Evolutionary conservation across 331 rosid species (phyloP).

Genomic region (Dryas integrifolia): DNA sequence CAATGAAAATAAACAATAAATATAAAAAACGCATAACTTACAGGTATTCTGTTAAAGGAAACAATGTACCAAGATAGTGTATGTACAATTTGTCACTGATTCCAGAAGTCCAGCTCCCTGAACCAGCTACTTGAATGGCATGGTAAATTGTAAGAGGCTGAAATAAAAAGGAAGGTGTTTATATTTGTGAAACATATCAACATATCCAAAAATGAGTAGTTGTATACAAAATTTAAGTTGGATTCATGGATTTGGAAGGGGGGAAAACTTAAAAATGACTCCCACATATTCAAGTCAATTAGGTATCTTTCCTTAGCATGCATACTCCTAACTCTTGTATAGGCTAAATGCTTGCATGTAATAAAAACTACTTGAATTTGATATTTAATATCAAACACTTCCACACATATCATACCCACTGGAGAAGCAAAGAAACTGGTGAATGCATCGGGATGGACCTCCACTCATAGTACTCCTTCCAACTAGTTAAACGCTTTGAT

Average conservation of each 20-base stretch:
- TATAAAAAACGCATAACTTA: neutral
- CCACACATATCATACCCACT: constrained; percentile 58
- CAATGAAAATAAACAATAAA: neutral
- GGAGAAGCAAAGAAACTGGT: constrained; percentile 82
- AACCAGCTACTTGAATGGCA: constrained; percentile 57
- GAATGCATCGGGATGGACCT: constrained; percentile 73
- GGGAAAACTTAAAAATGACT: neutral
- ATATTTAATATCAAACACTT: neutral
- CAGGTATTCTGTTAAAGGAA: neutral
- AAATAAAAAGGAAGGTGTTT: constrained; percentile 16
- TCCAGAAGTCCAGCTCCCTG: constrained; percentile 44
- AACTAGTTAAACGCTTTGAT: constrained; percentile 48
- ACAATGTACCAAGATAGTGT: constrained; percentile 77
- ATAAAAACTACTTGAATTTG: neutral
- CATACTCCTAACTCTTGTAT: neutral
- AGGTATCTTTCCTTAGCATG: neutral
- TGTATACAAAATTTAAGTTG: neutral
- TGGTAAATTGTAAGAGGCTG: constrained; percentile 78
- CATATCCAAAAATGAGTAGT: neutral
- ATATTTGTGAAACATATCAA: neutral
- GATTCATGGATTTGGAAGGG: constrained; percentile 1
- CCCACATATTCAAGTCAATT: neutral
- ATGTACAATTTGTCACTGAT: constrained; percentile 45
- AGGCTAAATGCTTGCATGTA: neutral
- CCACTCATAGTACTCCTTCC: constrained; percentile 86